Base-by-base conservation (phyloP, 1,139 yeast genomes). In the Geotrichum europaeum region DNA sequence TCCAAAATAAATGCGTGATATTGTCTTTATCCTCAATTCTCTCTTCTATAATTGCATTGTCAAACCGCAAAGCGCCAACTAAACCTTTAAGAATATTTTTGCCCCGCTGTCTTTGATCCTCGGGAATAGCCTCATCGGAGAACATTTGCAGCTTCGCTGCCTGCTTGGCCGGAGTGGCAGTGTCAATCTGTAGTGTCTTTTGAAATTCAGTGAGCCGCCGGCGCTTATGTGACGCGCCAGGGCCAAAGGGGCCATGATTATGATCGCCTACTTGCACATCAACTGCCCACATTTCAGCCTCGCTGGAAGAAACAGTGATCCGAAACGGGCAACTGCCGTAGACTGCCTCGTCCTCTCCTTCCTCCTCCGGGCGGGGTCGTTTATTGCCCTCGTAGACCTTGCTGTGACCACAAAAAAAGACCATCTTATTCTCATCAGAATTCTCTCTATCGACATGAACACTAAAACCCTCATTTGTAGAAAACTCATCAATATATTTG, bases 1-100 rank as follows among this genome's bases (percentile, higher is more conserved):
- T 61, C 63, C 63, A 61, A 40, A 61, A 61, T 47, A 61, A 34
- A 50, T 61, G 63, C 6, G 63, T 56, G 7, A 61, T 62, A 20
- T 59, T 53, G 22, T 55, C 60, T n/a, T 56, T 30, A 10, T 59
- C 59, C 34, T 61, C 62, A 15, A 61, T 15, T 32, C 56, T 51
- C 24, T 61, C 63, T 25, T 55, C 58, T 30, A 61, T 51, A 6
- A 59, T 49, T 6, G 63, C 63, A 51, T 61, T 61, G 51, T 61
- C 63, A 34, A 61, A 61, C 10, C 62, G 56, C 9, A 61, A 47
- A 5, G 63, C 63, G 15, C 63, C 63, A n/a, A 61, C 62, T 7
- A 61, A 49, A 2, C 63, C 62, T n/a, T 58, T 58, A 3, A 61
- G 57, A 32, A 53, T 43, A 25, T 59, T 54, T 10, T 45, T 45